Evolutionary conservation across 768 basidiomycete genomes (phyloP), one percentile per base, ranked within the genome.

Genomic region (Vararia minispora): DNA sequence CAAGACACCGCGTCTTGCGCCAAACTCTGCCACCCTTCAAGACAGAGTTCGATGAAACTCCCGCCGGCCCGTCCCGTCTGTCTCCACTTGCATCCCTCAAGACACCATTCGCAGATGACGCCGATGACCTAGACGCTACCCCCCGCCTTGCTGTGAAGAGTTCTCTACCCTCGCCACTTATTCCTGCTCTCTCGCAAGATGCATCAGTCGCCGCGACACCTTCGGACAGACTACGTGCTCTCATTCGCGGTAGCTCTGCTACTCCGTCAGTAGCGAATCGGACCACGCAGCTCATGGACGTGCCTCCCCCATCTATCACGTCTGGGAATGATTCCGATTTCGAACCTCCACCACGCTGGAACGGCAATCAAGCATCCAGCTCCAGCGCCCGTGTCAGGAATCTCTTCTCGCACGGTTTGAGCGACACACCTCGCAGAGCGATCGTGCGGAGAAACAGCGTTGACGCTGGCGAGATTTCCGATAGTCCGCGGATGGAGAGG

Each of bases 301-400:
- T 46, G 28, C 39, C 41, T n/a, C 10, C 41, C 18, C 45, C 47
- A n/a, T 33, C 41, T 2, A 37, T 41, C 6, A 41, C 47, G 23
- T 48, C 47, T n/a, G 41, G 40, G 18, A 41, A 41, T 8, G 47
- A 48, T 14, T 48, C 47, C 13, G 47, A 48, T 36, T 48, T 48
- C 28, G 47, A 48, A 3, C 40, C 44, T 13, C 45, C 41, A 7
- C 45, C 47, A 5, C 40, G 42, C 27, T 48, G 45, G 44, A 39
- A 23, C n/a, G 27, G 21, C 24, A 16, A 23, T 5, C 35, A 27
- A 8, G 26, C 28, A 6, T 43, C 39, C 38, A 37, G 39, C 1
- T 44, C 41, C 13, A 44, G 47, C 22, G 47, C 46, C 14, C 42
- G 39, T n/a, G 28, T 46, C 30, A 40, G 22, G 35, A 40, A 39